A percentile compares a stretch with the other conserved stretches of the same genome.
phyloP scores from a whole-genome alignment of 176 grass and related monocot genomes.

The Oryza longistaminata region DNA sequence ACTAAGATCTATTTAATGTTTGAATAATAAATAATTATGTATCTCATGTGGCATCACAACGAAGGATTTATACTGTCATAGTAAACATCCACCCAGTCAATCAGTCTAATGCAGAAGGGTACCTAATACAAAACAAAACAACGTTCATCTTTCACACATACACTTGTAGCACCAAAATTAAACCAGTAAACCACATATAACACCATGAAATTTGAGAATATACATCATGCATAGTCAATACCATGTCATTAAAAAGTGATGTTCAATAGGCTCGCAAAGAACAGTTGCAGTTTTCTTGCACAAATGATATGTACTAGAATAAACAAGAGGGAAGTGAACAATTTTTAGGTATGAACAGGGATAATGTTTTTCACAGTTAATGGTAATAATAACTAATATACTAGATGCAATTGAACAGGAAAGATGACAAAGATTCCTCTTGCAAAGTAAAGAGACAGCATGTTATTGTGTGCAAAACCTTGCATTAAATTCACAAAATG shows the following conservation, averaged over 20 bases:
- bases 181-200: not conserved
- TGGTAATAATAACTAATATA: not conserved
- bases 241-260: not conserved
- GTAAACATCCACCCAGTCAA: slow-evolving; percentile 20
- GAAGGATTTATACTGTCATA: not conserved
- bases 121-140: slow-evolving; percentile 10
- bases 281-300: not conserved
- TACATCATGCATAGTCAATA: slow-evolving; percentile 7
- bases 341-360: not conserved
- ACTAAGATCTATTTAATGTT: not conserved
- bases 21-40: not conserved
- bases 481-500: not conserved
- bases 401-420: slow-evolving; percentile 18
- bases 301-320: not conserved
- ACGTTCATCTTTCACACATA: not conserved
- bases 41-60: not conserved
- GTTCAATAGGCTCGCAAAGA: not conserved
- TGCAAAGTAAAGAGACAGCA: not conserved
- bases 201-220: not conserved
- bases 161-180: not conserved
- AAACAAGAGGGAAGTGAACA: slow-evolving; percentile 1
- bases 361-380: not conserved
- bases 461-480: not conserved
- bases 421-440: slow-evolving; percentile 5
- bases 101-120: not conserved